Conservation (phyloP, 352 stramenopile genomes). For the Elongisporangium undulatum region DNA sequence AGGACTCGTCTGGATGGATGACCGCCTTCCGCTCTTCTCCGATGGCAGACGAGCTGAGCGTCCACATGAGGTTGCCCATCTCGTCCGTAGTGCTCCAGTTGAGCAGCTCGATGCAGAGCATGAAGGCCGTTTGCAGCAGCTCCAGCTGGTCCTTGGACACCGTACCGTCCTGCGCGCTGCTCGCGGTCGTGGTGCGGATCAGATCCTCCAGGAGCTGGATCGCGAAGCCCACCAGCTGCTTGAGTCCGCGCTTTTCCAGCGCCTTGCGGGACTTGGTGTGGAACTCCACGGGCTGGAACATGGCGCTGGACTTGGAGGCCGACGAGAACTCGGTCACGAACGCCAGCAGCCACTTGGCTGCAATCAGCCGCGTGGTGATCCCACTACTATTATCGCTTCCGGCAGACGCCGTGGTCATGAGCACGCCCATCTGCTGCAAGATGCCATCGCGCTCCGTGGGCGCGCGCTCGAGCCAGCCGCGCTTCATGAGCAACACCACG, state of each 20-base stretch:
- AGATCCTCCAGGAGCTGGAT: slow-evolving; percentile 68
- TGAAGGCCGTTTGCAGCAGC: slow-evolving; percentile 70
- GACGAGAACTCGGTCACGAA: slow-evolving; percentile 86
- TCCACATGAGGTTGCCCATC: slow-evolving; percentile 68
- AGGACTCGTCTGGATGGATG: slow-evolving; percentile 57
- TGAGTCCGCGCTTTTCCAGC: slow-evolving; percentile 57
- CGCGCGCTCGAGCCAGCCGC: slow-evolving; percentile 71
- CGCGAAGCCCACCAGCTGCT: slow-evolving; percentile 53
- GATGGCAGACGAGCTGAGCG: slow-evolving; percentile 29
- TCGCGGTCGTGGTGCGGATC: slow-evolving; percentile 57
- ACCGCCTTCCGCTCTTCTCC: slow-evolving; percentile 31
- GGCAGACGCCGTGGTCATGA: slow-evolving; percentile 26
- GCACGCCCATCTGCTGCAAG: slow-evolving; percentile 67
- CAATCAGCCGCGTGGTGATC: slow-evolving; percentile 49
- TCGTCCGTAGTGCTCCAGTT: slow-evolving; percentile 75
- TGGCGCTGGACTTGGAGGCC: slow-evolving; percentile 68
- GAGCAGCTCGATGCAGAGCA: slow-evolving; percentile 71
- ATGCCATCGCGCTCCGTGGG: slow-evolving; percentile 44
- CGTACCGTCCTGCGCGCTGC: slow-evolving; percentile 25
- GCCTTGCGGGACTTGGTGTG: slow-evolving; percentile 66
- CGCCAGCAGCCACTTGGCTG: slow-evolving; percentile 77
- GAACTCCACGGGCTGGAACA: slow-evolving; percentile 81
- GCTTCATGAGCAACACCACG: slow-evolving; percentile 75
- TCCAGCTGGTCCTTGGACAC: slow-evolving; percentile 64
- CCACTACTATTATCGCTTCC: background rate